Evolutionary conservation across 139 green algal genomes (phyloP).

Genomic region (Picochlorum sp.): DNA sequence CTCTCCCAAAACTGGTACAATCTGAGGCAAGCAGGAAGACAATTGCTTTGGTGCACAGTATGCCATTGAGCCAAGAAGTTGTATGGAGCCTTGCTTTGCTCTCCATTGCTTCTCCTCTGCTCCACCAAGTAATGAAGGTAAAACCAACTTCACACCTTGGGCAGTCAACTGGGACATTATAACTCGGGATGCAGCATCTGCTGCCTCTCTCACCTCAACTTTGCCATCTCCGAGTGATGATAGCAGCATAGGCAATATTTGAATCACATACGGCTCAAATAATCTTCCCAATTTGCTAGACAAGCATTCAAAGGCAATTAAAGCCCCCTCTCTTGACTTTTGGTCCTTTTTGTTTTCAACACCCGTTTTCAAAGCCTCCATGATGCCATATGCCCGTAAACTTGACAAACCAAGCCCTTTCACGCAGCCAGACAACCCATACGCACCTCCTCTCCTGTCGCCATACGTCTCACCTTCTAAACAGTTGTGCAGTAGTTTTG

Average conservation of each 20-base stretch:
- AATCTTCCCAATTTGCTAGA: slow-evolving; percentile 80
- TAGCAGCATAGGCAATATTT: slow-evolving; percentile 88
- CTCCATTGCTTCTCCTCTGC: slow-evolving; percentile 84
- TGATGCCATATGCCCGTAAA: slow-evolving; percentile 78
- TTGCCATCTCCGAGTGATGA: slow-evolving; percentile 74
- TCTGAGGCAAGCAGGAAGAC: slow-evolving; percentile 75
- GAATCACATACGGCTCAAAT: slow-evolving; percentile 99
- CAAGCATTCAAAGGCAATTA: slow-evolving; percentile 92
- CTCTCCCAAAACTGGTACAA: slow-evolving; percentile 78
- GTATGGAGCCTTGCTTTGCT: slow-evolving; percentile 86
- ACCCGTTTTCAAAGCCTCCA: slow-evolving; percentile 76
- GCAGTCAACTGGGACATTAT: slow-evolving; percentile 91
- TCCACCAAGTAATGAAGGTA: slow-evolving; percentile 82
- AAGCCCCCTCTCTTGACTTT: slow-evolving; percentile 63
- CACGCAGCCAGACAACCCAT: slow-evolving; percentile 81
- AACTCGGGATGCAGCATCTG: slow-evolving; percentile 62
- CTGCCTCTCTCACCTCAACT: slow-evolving; percentile 57
- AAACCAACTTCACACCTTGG: slow-evolving; percentile 89
- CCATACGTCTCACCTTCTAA: slow-evolving; percentile 57
- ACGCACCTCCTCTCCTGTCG: slow-evolving; percentile 81
- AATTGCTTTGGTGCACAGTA: slow-evolving; percentile 94
- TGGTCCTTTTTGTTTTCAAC: slow-evolving; percentile 60
- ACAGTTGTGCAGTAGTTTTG: slow-evolving; percentile 46
- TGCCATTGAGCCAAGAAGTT: slow-evolving; percentile 96
- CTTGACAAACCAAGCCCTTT: slow-evolving; percentile 83